Percentiles rank a stretch among this genome's conserved stretches.
These are phyloP conservation scores for Meira nashicola DNA, from an alignment of 1,284 basidiomycete species.

Conservation along the genomic window DNA sequence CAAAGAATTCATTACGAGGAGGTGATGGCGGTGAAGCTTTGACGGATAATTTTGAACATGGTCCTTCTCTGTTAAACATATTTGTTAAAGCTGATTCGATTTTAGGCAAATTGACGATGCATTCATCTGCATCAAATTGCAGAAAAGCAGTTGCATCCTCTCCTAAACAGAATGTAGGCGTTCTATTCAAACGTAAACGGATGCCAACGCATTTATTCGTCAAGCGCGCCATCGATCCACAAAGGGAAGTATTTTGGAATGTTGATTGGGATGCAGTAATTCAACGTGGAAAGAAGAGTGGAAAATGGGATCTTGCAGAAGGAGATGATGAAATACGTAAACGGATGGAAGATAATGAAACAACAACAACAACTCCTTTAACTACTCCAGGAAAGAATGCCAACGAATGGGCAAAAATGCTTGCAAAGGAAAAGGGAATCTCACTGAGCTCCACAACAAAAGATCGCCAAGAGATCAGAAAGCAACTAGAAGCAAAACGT, in stretches of 20 bases:
- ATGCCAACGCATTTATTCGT: neutral
- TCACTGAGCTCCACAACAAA: neutral
- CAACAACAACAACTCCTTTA: neutral
- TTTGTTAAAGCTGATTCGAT: neutral
- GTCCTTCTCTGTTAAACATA: neutral
- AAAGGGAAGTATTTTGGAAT: conserved; percentile 2
- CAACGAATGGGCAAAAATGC: neutral
- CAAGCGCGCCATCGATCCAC: conserved; percentile 1
- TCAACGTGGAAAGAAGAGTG: neutral
- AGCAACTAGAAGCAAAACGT: neutral
- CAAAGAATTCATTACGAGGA: neutral
- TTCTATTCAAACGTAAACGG: neutral
- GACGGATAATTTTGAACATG: neutral
- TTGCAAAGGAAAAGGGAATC: neutral
- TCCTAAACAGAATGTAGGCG: neutral
- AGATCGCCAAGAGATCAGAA: conserved; percentile 1
- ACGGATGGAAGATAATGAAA: neutral
- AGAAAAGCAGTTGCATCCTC: neutral
- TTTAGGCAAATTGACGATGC: neutral
- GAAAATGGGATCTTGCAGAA: neutral
- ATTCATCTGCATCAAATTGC: neutral
- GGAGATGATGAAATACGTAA: neutral
- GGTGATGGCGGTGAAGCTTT: neutral
- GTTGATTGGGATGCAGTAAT: neutral
- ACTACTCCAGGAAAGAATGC: neutral